phyloP scores from a whole-genome alignment of 352 stramenopile species.

The Globisporangium canariense region DNA sequence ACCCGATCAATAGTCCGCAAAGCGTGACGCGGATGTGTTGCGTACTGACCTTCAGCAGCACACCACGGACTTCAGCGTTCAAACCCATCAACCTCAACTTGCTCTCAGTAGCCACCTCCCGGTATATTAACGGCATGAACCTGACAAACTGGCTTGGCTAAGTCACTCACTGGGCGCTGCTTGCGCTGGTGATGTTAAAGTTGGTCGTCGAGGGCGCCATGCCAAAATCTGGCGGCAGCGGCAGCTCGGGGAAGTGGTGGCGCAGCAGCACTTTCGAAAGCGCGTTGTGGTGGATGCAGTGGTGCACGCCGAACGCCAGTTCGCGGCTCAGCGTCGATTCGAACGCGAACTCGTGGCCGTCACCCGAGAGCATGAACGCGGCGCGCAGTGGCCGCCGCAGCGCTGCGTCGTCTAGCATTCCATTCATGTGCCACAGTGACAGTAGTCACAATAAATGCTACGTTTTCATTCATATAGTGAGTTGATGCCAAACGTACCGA shows the following conservation, averaged over 20 bases:
- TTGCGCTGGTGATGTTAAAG: constrained; percentile 16
- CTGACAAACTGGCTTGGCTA: too few species aligned
- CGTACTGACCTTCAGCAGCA: too few species aligned
- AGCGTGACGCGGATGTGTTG: too few species aligned
- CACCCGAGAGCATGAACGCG: constrained; percentile 77
- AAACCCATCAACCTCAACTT: too few species aligned
- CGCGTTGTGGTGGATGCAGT: constrained; percentile 87
- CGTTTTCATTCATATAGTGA: background rate
- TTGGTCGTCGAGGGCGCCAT: constrained; percentile 79
- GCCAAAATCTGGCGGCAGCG: constrained; percentile 50
- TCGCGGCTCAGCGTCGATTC: constrained; percentile 71
- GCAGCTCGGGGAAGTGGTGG: constrained; percentile 55
- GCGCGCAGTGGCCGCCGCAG: constrained; percentile 34
- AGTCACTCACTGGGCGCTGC: background rate
- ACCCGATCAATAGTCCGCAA: too few species aligned
- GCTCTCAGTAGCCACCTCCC: background rate
- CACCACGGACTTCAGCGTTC: too few species aligned
- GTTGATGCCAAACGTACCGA: constrained; percentile 21
- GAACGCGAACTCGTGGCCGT: constrained; percentile 67
- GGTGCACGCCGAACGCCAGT: constrained; percentile 80
- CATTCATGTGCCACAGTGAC: too few species aligned
- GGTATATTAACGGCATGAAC: too few species aligned
- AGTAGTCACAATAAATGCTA: too few species aligned
- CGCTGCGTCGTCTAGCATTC: constrained; percentile 11
- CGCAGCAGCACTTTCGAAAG: constrained; percentile 70